Evolutionary conservation across 352 stramenopile species (phyloP), one percentile per base, ranked within the genome.

Genomic region (Pythium inflatum): DNA sequence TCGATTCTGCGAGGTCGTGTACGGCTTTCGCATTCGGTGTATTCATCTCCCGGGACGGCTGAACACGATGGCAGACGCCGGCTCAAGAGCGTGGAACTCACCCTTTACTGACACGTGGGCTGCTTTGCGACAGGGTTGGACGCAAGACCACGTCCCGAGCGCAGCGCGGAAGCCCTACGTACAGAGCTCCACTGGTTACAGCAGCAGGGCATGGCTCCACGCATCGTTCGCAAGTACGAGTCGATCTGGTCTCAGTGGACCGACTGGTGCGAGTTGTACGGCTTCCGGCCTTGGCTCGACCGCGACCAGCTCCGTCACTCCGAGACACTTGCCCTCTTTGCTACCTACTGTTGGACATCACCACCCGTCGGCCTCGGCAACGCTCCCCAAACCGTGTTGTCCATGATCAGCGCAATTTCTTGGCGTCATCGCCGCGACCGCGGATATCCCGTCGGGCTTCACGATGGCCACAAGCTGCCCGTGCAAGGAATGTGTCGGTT

Each of bases 61-160:
- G 0, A 78, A 83, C 36, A 20, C 8, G n/a, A 75, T 81, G 77
- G 71, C 74, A 0, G 74, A 79, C 41, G 61, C 62, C 1, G 66
- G 62, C 1, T 80, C 76, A 1, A 8, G 70, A 24, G 67, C 69
- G 0, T 75, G 70, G 70, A 25, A 38, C 1, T 14, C 24, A 16
- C 66, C 66, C 3, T 59, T 40, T 31, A 28, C 49, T 62, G 24
- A 50, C 22, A 33, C 33, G 16, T 68, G 50, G 58, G 18, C 3
- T 48, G 7, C 43, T 22, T 11, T 55, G 3, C 55, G 46, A 22
- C 50, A 55, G 31, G 57, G 25, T n/a, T 67, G 57, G 57, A 53
- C 25, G 5, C 31, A 59, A 25, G 28, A 33, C 16, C 3, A 22
- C 2, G 38, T 66, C 8, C 48, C 55, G 1, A 12, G 11, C 3